Conservation (phyloP, 495 filamentous ascomycete genomes). For the Neurospora tetrasperma region DNA sequence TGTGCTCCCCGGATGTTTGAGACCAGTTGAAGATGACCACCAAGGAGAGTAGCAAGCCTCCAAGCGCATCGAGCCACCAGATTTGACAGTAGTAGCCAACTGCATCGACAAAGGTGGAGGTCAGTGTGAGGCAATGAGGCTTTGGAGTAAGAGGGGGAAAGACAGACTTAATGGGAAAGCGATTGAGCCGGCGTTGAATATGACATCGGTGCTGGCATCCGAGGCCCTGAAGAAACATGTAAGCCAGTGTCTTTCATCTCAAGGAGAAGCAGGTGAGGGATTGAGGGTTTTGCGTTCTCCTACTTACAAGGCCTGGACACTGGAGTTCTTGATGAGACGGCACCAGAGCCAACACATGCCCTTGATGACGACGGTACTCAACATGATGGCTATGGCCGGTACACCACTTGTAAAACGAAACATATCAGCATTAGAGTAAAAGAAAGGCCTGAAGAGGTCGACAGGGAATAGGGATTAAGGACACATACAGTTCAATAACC, state of each 20-base stretch:
- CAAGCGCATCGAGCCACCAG: conserved; percentile 82
- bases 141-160: conserved; percentile 6
- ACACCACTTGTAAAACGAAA: conserved; percentile 28
- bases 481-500: conserved; percentile 52
- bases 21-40: conserved; percentile 86
- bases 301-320: conserved; percentile 69
- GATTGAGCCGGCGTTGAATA: conserved; percentile 90
- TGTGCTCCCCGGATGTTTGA: conserved; percentile 63
- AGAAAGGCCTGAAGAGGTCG: not conserved
- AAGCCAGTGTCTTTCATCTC: conserved; percentile 38
- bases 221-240: conserved; percentile 36
- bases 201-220: conserved; percentile 43
- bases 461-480: no score
- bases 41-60: conserved; percentile 68
- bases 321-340: conserved; percentile 76
- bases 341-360: conserved; percentile 83
- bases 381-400: conserved; percentile 75
- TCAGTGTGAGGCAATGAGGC: not conserved
- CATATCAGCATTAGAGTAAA: not conserved
- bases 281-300: conserved; percentile 3
- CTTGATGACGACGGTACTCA: conserved; percentile 72
- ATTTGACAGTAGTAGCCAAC: conserved; percentile 65
- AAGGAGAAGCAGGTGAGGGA: no score
- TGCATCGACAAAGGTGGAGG: conserved; percentile 14
- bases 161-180: conserved; percentile 61